Conservation (phyloP, 441 rosid species). For the Gossypium schwendimanii region DNA sequence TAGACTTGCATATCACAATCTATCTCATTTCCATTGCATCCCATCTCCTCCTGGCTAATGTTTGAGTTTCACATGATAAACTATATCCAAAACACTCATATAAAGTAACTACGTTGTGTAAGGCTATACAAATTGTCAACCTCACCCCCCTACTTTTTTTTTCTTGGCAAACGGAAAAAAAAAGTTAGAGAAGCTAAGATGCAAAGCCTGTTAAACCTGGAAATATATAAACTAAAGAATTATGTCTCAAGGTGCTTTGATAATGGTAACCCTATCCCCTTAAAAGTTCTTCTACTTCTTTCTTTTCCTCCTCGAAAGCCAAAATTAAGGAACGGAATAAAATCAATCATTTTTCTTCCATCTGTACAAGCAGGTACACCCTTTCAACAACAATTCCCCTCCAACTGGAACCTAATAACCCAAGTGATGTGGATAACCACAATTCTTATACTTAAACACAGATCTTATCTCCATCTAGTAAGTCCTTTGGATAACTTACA, state of each 20-base stretch:
- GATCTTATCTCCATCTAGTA: constrained; percentile 36
- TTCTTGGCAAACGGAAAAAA: background rate
- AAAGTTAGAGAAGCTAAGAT: background rate
- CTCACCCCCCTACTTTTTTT: background rate
- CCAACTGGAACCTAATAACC: constrained; percentile 15
- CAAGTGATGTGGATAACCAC: constrained; percentile 46
- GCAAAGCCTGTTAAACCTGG: background rate
- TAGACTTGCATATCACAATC: constrained; percentile 68
- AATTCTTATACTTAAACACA: constrained; percentile 38
- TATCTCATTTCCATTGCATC: constrained; percentile 25
- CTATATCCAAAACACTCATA: constrained; percentile 44
- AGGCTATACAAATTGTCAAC: constrained; percentile 34
- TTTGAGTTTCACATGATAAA: constrained; percentile 35
- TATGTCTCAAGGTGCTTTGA: background rate
- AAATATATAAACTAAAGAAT: background rate
- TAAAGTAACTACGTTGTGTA: constrained; percentile 41
- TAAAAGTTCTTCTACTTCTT: background rate
- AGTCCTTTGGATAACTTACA: constrained; percentile 68
- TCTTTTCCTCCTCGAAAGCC: background rate
- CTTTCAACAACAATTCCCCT: constrained; percentile 1
- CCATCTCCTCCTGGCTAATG: constrained; percentile 56
- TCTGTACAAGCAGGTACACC: background rate
- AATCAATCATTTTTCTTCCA: background rate
- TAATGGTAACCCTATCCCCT: background rate
- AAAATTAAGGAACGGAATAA: background rate